A percentile compares a stretch with the other conserved stretches of the same genome.
Conservation (phyloP, 2,329 filamentous ascomycete genomes). For the Aspergillus texensis region DNA sequence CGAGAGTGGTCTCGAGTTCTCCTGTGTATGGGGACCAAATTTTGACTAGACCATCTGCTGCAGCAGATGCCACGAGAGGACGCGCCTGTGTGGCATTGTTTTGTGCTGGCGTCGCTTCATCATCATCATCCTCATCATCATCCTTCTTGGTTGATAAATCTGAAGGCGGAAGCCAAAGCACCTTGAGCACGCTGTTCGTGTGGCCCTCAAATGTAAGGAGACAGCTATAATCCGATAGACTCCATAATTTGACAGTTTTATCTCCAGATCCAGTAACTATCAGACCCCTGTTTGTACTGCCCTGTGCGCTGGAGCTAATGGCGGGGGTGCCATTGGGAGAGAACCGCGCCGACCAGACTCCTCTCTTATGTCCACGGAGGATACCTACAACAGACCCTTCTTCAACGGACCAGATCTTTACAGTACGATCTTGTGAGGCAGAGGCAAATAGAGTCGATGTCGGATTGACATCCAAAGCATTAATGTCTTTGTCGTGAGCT, state of each 20-base stretch:
- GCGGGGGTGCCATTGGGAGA: conserved; percentile 78
- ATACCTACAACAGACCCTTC: conserved; percentile 91
- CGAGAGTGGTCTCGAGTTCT: conserved; percentile 84
- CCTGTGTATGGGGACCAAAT: conserved; percentile 89
- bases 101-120: conserved; percentile 31
- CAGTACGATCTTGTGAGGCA: conserved; percentile 92
- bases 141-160: conserved; percentile 39
- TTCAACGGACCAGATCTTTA: conserved; percentile 93
- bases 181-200: conserved; percentile 92
- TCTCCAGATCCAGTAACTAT: conserved; percentile 91
- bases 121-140: conserved; percentile 34
- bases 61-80: conserved; percentile 72
- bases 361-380: conserved; percentile 86
- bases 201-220: conserved; percentile 94
- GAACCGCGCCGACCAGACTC: conserved; percentile 95
- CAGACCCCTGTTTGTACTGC: conserved; percentile 74
- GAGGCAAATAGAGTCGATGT: conserved; percentile 84
- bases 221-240: conserved; percentile 85
- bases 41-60: conserved; percentile 92
- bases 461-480: conserved; percentile 81
- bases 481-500: conserved; percentile 98
- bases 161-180: conserved; percentile 74
- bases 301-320: conserved; percentile 69
- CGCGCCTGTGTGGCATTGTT: conserved; percentile 35
- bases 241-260: conserved; percentile 96